Evolutionary conservation across 108 stramenopile species (phyloP).

Genomic region (Halocafeteria seosinensis): DNA sequence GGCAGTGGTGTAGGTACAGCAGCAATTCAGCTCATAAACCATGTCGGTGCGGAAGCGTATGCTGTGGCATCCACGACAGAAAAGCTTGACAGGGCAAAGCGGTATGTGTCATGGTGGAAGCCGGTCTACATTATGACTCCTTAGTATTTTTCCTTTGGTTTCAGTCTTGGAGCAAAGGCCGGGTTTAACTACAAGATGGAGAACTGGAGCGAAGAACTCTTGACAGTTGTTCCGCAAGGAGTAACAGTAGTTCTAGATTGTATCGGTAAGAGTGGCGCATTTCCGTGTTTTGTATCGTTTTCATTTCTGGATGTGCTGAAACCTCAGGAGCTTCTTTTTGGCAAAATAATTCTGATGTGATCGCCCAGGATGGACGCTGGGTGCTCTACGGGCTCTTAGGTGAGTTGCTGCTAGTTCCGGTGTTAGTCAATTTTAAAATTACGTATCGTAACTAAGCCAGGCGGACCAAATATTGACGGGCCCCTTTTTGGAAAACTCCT

Average conservation of each 20-base stretch:
- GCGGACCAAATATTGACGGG: not conserved
- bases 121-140: no score
- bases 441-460: not conserved
- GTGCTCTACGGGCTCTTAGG: constrained; percentile 2
- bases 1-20: constrained; percentile 1
- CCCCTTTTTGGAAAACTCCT: not conserved
- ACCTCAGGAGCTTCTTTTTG: not conserved
- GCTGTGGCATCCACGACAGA: not conserved
- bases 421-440: not conserved
- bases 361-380: not conserved
- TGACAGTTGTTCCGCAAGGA: not conserved
- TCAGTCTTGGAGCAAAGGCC: not conserved
- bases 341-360: not conserved
- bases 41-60: not conserved
- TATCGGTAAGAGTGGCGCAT: no score
- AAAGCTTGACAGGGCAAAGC: not conserved
- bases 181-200: not conserved
- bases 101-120: no score
- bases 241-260: not conserved
- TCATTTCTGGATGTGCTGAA: no score
- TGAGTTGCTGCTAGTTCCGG: not conserved
- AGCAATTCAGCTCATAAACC: not conserved
- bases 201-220: not conserved
- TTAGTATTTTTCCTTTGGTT: no score
- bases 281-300: no score